Evolutionary conservation across 805 yeast genomes (phyloP).

Genomic region (Barnettozyma salicaria): DNA sequence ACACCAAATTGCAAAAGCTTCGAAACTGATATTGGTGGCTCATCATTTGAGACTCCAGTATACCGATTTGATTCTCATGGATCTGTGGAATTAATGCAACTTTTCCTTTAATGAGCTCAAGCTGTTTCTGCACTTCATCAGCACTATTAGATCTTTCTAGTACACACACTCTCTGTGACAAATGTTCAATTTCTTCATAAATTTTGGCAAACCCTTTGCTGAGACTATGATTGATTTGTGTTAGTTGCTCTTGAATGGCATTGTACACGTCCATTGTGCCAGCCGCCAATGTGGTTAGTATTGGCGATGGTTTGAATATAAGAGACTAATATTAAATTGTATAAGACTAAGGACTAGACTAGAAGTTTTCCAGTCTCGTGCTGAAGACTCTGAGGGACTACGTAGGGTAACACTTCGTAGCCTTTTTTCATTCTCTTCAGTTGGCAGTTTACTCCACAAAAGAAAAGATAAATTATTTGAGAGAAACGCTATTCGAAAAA

Average conservation of each 20-base stretch:
- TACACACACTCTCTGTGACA: conserved; percentile 18
- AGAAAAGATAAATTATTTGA: no score
- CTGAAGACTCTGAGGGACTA: no score
- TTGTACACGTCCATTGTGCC: conserved; percentile 23
- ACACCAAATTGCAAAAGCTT: conserved; percentile 12
- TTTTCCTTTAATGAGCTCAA: conserved; percentile 12
- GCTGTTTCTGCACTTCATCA: conserved; percentile 10
- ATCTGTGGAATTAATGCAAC: conserved; percentile 18
- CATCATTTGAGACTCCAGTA: conserved; percentile 14
- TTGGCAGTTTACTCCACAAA: no score
- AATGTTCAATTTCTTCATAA: conserved; percentile 16
- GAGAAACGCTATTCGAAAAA: no score
- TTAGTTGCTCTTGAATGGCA: conserved; percentile 23
- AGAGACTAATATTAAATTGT: neutral
- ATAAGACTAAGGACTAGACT: neutral
- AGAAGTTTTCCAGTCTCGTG: no score
- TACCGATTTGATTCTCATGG: conserved; percentile 16
- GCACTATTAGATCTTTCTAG: conserved; percentile 12
- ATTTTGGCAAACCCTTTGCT: conserved; percentile 17
- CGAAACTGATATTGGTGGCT: conserved; percentile 21
- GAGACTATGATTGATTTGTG: conserved; percentile 16
- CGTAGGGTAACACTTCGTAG: no score
- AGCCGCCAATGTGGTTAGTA: no score
- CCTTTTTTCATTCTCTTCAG: no score
- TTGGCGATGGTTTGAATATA: no score